These are phyloP conservation scores for Chalara sp. DNA, from an alignment of 2,329 filamentous ascomycete species.

Conservation along the genomic window DNA sequence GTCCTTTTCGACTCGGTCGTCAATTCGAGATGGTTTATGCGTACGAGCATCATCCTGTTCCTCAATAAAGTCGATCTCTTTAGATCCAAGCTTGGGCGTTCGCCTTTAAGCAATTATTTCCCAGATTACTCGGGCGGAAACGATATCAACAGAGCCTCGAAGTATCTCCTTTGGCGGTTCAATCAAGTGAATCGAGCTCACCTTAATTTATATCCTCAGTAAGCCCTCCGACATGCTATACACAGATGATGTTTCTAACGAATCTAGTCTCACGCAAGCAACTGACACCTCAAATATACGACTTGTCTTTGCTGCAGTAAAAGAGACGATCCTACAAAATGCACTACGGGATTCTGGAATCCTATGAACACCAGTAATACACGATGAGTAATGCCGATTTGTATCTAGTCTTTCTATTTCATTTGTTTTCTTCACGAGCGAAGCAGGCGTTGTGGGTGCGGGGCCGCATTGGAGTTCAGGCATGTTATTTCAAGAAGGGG, in stretches of 20 bases:
- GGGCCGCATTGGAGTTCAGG: conserved; percentile 14
- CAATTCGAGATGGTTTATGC: conserved; percentile 98
- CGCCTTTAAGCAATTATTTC: conserved; percentile 90
- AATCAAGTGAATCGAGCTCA: conserved; percentile 97
- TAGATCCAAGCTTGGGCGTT: conserved; percentile 85
- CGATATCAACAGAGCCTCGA: conserved; percentile 95
- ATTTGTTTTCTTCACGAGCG: conserved; percentile 8
- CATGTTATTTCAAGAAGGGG: not conserved
- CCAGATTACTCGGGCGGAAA: conserved; percentile 96
- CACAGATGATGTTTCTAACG: conserved; percentile 11
- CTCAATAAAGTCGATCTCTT: conserved; percentile 99
- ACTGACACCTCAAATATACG: conserved; percentile 98
- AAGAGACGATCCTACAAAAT: conserved; percentile 98
- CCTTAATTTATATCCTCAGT: conserved; percentile 96
- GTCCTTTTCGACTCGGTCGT: conserved; percentile 97
- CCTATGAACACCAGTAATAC: conserved; percentile 46
- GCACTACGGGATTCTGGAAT: conserved; percentile 97
- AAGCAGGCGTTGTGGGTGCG: conserved; percentile 20
- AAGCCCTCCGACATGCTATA: conserved; percentile 34
- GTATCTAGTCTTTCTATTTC: conserved; percentile 12
- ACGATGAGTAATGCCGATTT: conserved; percentile 17
- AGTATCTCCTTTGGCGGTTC: conserved; percentile 96
- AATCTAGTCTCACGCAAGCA: conserved; percentile 84
- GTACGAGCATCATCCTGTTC: conserved; percentile 97
- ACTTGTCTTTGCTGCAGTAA: conserved; percentile 94